Evolutionary conservation across 179 eudicot species (phyloP), one percentile per base, ranked within the genome.

Genomic region (Camellia oleifera): DNA sequence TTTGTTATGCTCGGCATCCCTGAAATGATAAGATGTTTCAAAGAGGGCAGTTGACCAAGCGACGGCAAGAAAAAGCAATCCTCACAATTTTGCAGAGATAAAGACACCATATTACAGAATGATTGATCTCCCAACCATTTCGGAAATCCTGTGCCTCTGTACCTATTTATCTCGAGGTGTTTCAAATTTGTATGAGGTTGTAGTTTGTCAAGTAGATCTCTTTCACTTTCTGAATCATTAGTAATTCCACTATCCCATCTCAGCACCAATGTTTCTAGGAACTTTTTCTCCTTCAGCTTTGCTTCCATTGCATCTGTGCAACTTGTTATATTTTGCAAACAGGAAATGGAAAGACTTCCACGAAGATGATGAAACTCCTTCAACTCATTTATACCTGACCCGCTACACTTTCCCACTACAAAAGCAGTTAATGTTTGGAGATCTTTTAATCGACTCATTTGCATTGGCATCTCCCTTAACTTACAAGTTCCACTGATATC

Each of bases 41-140:
- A 44, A 32, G 23, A 72, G 11, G 81, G 70, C 17, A 79, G 20
- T 32, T 71, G 77, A 14, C 81, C 81, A 18, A 79, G 76, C 0
- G 81, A 3, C 7, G 81, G 81, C 48, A 79, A 46, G 7, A 3
- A 20, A 62, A 7, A 14, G 70, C 81, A 79, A 8, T 72, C 15
- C 13, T 1, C 8, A 26, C 76, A 70, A 5, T 23, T 8, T 0
- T 5, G 8, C 61, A 79, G 76, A 18, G 15, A 32, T n/a, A 79
- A 53, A 9, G 46, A 57, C 17, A 79, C 76, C 60, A 79, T 57
- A 17, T 79, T 40, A 60, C 40, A 1, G 40, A 57, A 79, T 15
- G 42, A 53, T 15, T 14, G 32, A 73, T 26, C 52, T 48, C 77
- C 79, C 15, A 80, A 14, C 82, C 82, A 79, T 10, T 40, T 53